Evolutionary conservation across 345 rosid genomes (phyloP), one percentile per base, ranked within the genome.

Genomic region (Salix dunnii): DNA sequence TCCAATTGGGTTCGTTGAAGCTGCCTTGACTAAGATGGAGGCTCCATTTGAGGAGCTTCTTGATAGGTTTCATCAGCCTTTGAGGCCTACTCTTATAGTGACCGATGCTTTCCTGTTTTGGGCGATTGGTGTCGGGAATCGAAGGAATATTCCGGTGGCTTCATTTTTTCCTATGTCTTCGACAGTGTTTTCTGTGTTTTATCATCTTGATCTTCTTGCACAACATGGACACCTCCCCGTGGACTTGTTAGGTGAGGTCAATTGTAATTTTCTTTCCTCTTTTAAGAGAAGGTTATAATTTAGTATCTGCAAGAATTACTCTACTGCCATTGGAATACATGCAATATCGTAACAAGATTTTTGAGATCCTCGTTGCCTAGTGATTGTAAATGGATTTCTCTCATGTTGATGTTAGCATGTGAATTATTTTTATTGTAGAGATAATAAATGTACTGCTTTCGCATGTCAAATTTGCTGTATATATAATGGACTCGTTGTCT

Each of bases 91-190:
- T 10, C 33, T 80, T n/a, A 71, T 72, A 7, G 18, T 76, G 63
- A 51, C 66, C 25, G 79, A 80, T 48, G 55, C 27, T 67, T 12
- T 55, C n/a, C 13, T 76, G 49, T 17, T 10, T 23, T 76, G 79
- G 80, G 71, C 63, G 20, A 71, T 49, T 30, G 21, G 73, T 13
- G 76, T 80, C 1, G 80, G 80, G 55, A 80, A 67, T 35, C 66
- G 62, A 51, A 80, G 77, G 77, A 61, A 33, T 58, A 80, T 80
- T 76, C 77, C 83, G 23, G 77, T 80, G 55, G 83, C 77, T 4
- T 76, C 80, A 3, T 72, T 76, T 66, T 80, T 65, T 63, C 28
- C 83, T 0, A 38, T 48, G 82, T 68, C 80, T 23, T 70, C 77
- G 27, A 60, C 53, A 2, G 42, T 68, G 5, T 79, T 82, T 67